A percentile compares a stretch with the other conserved stretches of the same genome.
Evolutionary conservation across 371 early-diverging fungal species (phyloP).

Genomic region (Mucor velutinosus): DNA sequence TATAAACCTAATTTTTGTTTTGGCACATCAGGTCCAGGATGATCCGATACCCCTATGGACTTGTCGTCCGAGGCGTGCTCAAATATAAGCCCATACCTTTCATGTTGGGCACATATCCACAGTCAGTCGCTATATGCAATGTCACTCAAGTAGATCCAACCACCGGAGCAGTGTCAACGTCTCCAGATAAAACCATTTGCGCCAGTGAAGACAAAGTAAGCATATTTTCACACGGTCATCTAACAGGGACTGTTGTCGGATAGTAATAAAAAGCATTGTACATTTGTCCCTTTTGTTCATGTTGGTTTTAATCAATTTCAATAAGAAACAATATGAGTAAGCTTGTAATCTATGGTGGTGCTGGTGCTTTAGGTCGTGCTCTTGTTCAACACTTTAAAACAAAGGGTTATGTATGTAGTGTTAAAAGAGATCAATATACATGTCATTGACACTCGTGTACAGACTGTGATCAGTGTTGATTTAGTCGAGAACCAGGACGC

Average conservation of each 20-base stretch:
- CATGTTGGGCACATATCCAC: constrained; percentile 21
- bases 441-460: constrained; percentile 3
- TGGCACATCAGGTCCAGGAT: constrained; percentile 48
- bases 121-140: constrained; percentile 47
- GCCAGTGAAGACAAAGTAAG: not conserved
- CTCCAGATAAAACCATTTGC: constrained; percentile 42
- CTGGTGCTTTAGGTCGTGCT: constrained; percentile 88
- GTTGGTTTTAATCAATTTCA: not conserved
- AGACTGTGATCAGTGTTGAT: constrained; percentile 84
- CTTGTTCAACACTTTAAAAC: constrained; percentile 72
- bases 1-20: not conserved
- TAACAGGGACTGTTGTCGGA: not conserved
- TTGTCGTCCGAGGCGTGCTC: constrained; percentile 66
- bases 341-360: constrained; percentile 89
- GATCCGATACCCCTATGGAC: constrained; percentile 62
- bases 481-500: constrained; percentile 75
- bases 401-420: constrained; percentile 67
- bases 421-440: not conserved
- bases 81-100: constrained; percentile 53
- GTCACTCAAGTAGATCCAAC: constrained; percentile 47
- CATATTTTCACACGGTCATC: constrained; percentile 14
- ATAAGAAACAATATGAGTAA: constrained; percentile 42
- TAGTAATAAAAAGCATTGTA: not conserved
- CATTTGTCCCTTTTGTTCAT: not conserved
- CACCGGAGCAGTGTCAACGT: constrained; percentile 32